These are phyloP conservation scores for Boletus putidus DNA, from an alignment of 1,284 basidiomycete genomes.

Conservation along the genomic window DNA sequence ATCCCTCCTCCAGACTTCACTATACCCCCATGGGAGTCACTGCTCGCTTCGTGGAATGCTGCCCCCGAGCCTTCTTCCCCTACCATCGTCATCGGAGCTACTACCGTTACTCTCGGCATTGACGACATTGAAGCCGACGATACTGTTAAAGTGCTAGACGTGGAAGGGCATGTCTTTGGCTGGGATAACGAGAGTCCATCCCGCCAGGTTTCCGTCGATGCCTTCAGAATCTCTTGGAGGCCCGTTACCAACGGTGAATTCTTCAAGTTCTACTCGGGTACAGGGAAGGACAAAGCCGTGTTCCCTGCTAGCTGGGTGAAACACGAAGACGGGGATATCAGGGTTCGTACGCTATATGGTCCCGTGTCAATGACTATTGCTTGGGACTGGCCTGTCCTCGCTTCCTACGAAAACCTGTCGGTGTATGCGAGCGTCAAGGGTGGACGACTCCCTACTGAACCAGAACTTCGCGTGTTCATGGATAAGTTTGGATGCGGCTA, in stretches of 20 bases:
- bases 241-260: constrained; percentile 87
- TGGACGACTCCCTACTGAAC: constrained; percentile 88
- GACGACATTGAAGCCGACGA: constrained; percentile 83
- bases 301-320: constrained; percentile 70
- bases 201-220: constrained; percentile 54
- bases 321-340: constrained; percentile 46
- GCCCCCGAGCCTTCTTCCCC: constrained; percentile 44
- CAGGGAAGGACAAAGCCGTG: constrained; percentile 37
- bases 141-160: constrained; percentile 38
- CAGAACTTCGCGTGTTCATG: constrained; percentile 80
- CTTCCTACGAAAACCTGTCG: constrained; percentile 77
- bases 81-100: constrained; percentile 61
- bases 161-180: constrained; percentile 74
- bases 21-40: constrained; percentile 72
- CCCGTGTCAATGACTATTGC: constrained; percentile 77
- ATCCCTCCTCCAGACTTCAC: constrained; percentile 77
- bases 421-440: constrained; percentile 82
- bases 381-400: constrained; percentile 83
- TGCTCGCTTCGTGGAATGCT: constrained; percentile 66
- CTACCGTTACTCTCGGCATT: constrained; percentile 72
- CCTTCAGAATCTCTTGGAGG: constrained; percentile 78
- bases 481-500: constrained; percentile 69
- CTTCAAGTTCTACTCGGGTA: constrained; percentile 53
- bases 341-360: constrained; percentile 88
- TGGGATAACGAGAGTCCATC: constrained; percentile 95